phyloP scores from a whole-genome alignment of 2,329 filamentous ascomycete species.

The Hypoxylon sp. region DNA sequence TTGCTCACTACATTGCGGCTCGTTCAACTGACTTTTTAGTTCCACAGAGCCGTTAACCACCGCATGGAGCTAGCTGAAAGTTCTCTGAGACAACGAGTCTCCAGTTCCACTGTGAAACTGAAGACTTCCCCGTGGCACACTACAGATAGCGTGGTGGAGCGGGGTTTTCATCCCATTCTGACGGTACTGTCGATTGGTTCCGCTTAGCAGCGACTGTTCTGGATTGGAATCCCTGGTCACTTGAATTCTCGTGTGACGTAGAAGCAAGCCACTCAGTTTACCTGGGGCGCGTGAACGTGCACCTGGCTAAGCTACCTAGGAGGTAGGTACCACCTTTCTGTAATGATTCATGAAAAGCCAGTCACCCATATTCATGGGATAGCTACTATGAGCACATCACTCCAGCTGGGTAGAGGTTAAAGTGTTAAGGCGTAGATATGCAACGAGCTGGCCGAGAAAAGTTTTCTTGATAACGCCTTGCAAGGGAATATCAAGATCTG shows the following conservation, averaged over 20 bases:
- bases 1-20: conserved; percentile 25
- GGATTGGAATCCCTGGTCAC: conserved; percentile 3
- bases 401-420: neutral
- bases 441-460: conserved; percentile 16
- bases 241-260: conserved; percentile 4
- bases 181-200: conserved; percentile 7
- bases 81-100: conserved; percentile 19
- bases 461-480: conserved; percentile 14
- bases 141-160: conserved; percentile 1
- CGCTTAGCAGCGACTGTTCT: neutral
- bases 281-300: conserved; percentile 1
- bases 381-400: neutral
- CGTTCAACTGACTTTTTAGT: conserved; percentile 12
- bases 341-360: neutral
- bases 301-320: neutral
- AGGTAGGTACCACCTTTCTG: too few relatives aligned
- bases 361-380: neutral
- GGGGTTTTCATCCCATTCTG: conserved; percentile 12
- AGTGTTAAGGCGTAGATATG: neutral
- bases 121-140: conserved; percentile 5
- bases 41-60: conserved; percentile 16
- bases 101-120: conserved; percentile 4
- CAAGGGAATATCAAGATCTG: conserved; percentile 12
- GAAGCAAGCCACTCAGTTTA: conserved; percentile 6
- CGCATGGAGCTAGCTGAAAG: conserved; percentile 18